These are phyloP conservation scores for Phytopythium sindhum DNA, from an alignment of 352 stramenopile species.

Conservation along the genomic window DNA sequence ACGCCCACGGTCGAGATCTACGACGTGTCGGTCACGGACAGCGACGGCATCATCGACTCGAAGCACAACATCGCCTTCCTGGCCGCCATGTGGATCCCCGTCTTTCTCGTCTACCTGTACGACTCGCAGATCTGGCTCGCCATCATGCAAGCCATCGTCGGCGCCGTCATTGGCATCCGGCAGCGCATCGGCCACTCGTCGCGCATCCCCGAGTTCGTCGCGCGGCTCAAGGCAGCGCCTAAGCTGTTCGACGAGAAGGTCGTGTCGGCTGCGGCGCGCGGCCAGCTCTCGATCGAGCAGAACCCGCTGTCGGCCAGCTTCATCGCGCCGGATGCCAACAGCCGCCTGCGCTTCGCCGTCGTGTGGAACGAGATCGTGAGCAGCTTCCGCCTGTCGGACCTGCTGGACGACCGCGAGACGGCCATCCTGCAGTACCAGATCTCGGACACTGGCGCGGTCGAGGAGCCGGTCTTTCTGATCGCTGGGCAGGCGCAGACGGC, in stretches of 20 bases:
- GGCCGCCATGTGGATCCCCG: constrained; percentile 67
- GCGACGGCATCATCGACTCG: constrained; percentile 59
- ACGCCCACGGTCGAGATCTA: constrained; percentile 95
- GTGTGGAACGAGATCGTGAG: constrained; percentile 90
- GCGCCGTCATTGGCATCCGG: constrained; percentile 70
- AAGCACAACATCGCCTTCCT: constrained; percentile 84
- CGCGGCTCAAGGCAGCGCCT: constrained; percentile 54
- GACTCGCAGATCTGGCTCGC: constrained; percentile 87
- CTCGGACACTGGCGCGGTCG: constrained; percentile 68
- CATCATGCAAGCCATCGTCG: constrained; percentile 77
- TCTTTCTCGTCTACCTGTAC: constrained; percentile 86
- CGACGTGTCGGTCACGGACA: constrained; percentile 51
- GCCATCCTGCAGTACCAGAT: constrained; percentile 90
- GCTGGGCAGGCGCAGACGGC: constrained; percentile 72
- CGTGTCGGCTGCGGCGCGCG: constrained; percentile 63
- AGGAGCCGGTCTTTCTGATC: constrained; percentile 88
- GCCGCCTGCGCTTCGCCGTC: constrained; percentile 77
- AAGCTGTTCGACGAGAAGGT: constrained; percentile 78
- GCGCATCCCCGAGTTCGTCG: constrained; percentile 74
- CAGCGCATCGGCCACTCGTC: constrained; percentile 81
- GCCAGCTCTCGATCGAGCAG: constrained; percentile 61
- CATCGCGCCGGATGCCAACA: constrained; percentile 68
- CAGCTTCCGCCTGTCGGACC: constrained; percentile 84
- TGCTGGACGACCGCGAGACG: constrained; percentile 84
- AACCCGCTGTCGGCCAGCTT: constrained; percentile 51